Conservation (phyloP, 2,329 filamentous ascomycete genomes). For the Albifimbria verrucaria region DNA sequence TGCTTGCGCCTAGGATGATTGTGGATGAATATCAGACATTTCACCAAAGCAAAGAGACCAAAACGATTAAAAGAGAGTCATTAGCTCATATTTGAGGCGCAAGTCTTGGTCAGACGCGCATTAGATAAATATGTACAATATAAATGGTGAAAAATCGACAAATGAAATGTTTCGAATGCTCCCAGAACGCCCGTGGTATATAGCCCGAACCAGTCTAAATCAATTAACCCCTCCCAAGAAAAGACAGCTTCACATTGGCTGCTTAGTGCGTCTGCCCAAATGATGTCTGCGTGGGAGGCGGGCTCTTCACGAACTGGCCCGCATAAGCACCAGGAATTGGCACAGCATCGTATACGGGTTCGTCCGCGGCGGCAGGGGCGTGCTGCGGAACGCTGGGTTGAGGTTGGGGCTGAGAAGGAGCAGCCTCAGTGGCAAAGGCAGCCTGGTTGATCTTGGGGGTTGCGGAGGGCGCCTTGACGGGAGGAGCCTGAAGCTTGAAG, state of each 20-base stretch:
- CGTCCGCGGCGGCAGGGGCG: constrained; percentile 69
- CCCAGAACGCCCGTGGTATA: background rate
- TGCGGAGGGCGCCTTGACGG: constrained; percentile 71
- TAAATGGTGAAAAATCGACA: background rate
- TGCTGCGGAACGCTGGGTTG: constrained; percentile 57
- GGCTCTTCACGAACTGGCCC: constrained; percentile 50
- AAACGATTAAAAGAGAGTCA: too few relatives aligned
- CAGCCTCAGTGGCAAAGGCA: constrained; percentile 54
- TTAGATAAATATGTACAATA: background rate
- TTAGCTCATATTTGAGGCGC: background rate
- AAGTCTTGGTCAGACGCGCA: background rate
- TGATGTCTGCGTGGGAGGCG: constrained; percentile 40
- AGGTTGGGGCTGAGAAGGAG: constrained; percentile 29
- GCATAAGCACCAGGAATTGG: constrained; percentile 86
- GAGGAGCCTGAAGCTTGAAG: constrained; percentile 88
- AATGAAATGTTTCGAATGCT: background rate
- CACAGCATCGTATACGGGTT: constrained; percentile 80
- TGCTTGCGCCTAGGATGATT: too few relatives aligned
- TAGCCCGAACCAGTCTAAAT: constrained; percentile 7
- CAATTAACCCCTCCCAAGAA: constrained; percentile 3
- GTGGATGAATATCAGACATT: too few relatives aligned
- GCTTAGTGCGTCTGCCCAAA: constrained; percentile 35
- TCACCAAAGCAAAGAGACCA: too few relatives aligned
- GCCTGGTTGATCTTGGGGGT: constrained; percentile 67
- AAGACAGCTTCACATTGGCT: constrained; percentile 1